Evolutionary conservation across 495 filamentous ascomycete species (phyloP), one percentile per base, ranked within the genome.

Genomic region (Pyrenopolyporus hunteri): DNA sequence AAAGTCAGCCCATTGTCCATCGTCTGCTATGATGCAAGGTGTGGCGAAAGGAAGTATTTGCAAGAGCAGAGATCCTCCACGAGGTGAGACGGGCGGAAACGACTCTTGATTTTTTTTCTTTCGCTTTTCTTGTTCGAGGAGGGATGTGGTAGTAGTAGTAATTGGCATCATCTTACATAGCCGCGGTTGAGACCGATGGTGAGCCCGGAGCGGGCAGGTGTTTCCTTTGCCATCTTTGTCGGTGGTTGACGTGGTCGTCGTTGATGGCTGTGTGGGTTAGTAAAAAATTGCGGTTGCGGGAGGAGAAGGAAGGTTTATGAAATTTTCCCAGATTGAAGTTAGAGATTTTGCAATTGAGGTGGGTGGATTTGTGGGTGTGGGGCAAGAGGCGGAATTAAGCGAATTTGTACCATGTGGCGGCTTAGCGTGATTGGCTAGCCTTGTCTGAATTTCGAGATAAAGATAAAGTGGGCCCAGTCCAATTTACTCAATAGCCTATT

Each of bases 141-240:
- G 9, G 22, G 3, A 40, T n/a, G n/a, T n/a, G n/a, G 36, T 35
- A 33, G 37, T 23, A 25, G 37, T 44, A 35, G 28, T 40, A 54
- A 39, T 55, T 46, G 42, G 26, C 13, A 46, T 68, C 60, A 67
- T 67, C 64, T 67, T 92, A 94, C 91, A 80, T 94, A 89, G 75
- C 93, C 93, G 76, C 85, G 87, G 82, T 97, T 96, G 72, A 91
- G 75, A 73, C 93, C 93, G 74, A 87, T 80, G 78, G 85, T 81
- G 70, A 96, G 83, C 78, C 90, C 90, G 76, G 82, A 84, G 73
- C 86, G 84, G 78, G 86, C 84, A 54, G 70, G 64, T 23, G 66
- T 56, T 68, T 76, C 70, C 71, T 78, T 71, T 45, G 71, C 73
- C 74, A 78, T 76, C 63, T n/a, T 63, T 44, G 36, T 44, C 50